Base-by-base conservation (phyloP, 257 asterid species). In the Solanum medicagineum region DNA sequence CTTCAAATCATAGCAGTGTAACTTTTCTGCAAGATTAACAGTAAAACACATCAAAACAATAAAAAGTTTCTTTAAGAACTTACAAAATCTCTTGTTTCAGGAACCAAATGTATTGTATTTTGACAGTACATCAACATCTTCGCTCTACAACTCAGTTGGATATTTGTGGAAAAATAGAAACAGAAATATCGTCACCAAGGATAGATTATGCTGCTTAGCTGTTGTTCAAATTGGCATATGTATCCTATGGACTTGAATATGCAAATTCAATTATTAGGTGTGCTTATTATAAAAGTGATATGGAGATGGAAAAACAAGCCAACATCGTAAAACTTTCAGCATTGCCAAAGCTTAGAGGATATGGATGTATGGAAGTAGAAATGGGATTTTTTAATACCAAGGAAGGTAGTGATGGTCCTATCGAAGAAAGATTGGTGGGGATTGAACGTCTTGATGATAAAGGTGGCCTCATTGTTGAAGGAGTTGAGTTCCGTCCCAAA, bases 341-440 rank as follows among this genome's bases (percentile, higher is more conserved):
- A 36, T 80, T 3, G 29, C 7, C 75, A 16, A 68, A 32, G 36
- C 53, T 4, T 65, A 89, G 95, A 84, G 85, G 60, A 4, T 94
- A 92, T 51, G 94, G 95, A 55, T 93, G 97, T 97, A 40, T 90
- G 89, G 98, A 88, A 87, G 24, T 93, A 2, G 89, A 89, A 29
- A 59, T 93, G 85, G 97, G 95, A 4, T 7, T 42, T 2, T 81
- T 81, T 20, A 49, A 49, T 24, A 59, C 15, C 45, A 40, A 60
- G 40, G 22, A 47, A 20, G 59, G 42, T 12, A 15, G 22, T 11
- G 85, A 42, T 81, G 74, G 71, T 17, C 22, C 7, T 44, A 45
- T 81, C 10, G 57, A 81, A 81, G 85, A 44, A 60, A 44, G 85
- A 47, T 42, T 81, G 40, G 4, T 81, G 7, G 59, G 60, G 36